Base-by-base conservation (phyloP, 2,329 filamentous ascomycete species). In the Claviceps purpurea region DNA sequence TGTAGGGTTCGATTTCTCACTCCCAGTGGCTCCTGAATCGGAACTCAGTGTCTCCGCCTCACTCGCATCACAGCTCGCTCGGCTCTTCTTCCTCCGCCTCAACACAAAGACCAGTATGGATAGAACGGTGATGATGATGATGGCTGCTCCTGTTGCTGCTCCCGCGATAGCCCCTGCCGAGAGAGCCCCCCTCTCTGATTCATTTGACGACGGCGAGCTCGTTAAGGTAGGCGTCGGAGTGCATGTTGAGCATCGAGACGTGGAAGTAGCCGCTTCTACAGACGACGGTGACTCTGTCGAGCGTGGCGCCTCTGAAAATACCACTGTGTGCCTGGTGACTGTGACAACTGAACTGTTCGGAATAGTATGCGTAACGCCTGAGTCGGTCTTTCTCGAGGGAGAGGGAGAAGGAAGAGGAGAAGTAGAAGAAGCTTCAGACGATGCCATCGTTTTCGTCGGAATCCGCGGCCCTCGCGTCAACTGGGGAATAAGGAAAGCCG, bases 341-440 rank as follows among this genome's bases (percentile, higher is more conserved):
- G 68, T 70, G 45, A 70, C 58, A 40, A 61, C 57, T 4, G 61
- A 60, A 38, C 61, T 59, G 51, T 68, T 69, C 7, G 65, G 63
- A 41, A 70, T 62, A 6, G 66, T 69, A 47, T 61, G 64, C 22
- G 67, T 70, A 50, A 61, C 60, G 24, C 67, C 66, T 13, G 67
- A 69, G 55, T 69, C 68, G 11, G 65, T 67, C 59, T 61, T 64
- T 43, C 54, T 59, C 30, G 42, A 22, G 37, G 45, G 8, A 30
- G 39, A 24, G 13, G 41, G 30, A 44, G 41, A 37, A 26, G 40
- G 13, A 13, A 8, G 30, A 39, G 38, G 30, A 39, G 38, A 39
- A 18, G 45, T 18, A 30, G 26, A 30, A 30, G 26, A 30, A 30
- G 26, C 26, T 30, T 30, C 26, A 30, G 26, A 30, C 26, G 8